Base-by-base conservation (phyloP, 345 rosid species). In the Clarkia xantiana region DNA sequence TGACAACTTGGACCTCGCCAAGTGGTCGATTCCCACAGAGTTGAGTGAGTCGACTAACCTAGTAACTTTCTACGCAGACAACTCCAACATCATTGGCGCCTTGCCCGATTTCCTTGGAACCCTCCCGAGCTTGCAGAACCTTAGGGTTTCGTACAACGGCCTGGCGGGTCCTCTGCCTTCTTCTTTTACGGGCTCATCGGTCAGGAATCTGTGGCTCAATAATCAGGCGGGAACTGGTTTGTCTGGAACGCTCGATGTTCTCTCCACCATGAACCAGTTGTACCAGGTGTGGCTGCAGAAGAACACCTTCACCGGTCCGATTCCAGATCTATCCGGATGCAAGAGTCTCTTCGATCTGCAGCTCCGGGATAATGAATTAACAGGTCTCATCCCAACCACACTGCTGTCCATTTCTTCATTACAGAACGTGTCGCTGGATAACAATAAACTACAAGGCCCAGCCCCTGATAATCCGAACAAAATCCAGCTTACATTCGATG, bases 401-500 rank as follows among this genome's bases (percentile, higher is more conserved):
- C 48, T 89, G 34, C 12, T 53, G 40, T 40, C 61, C 3, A 75
- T 75, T 14, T 47, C 69, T 4, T 62, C 44, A 20, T 62, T 89
- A 58, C 8, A 39, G 44, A 77, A 67, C 36, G 34, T 82, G 51
- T 63, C 85, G 10, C 56, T 89, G 19, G 57, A 70, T 40, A 89
- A 77, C 69, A 89, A 89, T 53, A 73, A 71, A 22, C 49, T 89
- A 44, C 95, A 82, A 59, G 97, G 95, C 36, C 85, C 86, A 29
- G 47, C 52, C 2, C 97, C 95, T 22, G 13, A 2, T 1, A 72
- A 62, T 51, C 56, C 70, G 1, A 45, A 17, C 5, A 42, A 15
- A 3, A 77, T 80, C 41, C 50, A n/a, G 40, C 18, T 65, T 10
- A 44, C 11, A 13, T 40, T 39, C 18, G 54, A 20, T 2, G 76